phyloP scores from a whole-genome alignment of 306 rosid species.

The Fagus crenata region DNA sequence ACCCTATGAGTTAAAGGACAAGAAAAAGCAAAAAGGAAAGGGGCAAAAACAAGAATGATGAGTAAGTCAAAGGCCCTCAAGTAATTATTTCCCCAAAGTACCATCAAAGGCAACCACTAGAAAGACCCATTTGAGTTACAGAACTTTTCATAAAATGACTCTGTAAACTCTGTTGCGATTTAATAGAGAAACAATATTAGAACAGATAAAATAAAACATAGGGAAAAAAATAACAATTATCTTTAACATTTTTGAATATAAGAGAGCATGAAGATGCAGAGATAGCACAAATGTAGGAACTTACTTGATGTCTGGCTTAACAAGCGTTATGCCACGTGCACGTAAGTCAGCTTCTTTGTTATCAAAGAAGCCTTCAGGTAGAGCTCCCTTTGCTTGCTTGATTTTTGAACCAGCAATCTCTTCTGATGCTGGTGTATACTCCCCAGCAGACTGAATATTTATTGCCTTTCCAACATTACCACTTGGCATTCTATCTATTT shows the following conservation, averaged over 20 bases:
- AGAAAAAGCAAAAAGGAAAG: too few relatives aligned
- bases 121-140: neutral
- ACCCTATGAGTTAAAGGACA: too few relatives aligned
- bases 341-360: slow-evolving; percentile 91
- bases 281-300: slow-evolving; percentile 35
- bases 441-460: slow-evolving; percentile 34
- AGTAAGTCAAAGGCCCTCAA: too few relatives aligned
- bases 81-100: too few relatives aligned
- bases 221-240: neutral
- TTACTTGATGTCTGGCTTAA: slow-evolving; percentile 92
- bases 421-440: slow-evolving; percentile 38
- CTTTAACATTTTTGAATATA: neutral
- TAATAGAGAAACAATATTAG: neutral
- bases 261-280: slow-evolving; percentile 19
- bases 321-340: slow-evolving; percentile 85
- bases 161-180: neutral
- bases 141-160: neutral
- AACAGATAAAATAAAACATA: neutral
- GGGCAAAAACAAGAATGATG: too few relatives aligned
- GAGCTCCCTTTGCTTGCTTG: slow-evolving; percentile 66
- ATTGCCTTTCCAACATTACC: slow-evolving; percentile 38
- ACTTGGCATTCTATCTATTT: slow-evolving; percentile 29
- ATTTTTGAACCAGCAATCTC: slow-evolving; percentile 47
- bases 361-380: slow-evolving; percentile 98
- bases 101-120: neutral